Base-by-base conservation (phyloP, 345 rosid species). In the Camelina sativa region DNA sequence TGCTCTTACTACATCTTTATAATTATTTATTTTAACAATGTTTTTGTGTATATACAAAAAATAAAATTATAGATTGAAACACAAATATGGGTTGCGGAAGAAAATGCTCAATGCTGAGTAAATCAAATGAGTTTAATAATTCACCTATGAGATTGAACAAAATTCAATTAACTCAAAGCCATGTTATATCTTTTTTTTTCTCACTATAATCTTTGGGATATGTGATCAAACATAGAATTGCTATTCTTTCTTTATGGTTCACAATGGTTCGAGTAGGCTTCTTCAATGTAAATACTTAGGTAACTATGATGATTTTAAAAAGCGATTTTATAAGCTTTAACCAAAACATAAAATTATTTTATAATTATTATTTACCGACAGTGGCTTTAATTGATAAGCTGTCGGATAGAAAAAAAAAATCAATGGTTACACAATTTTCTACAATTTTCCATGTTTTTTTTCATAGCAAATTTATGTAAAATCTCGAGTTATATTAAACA, bases 51-150 rank as follows among this genome's bases (percentile, higher is more conserved):
- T 17, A 34, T 7, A 34, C 1, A 8, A 34, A 34, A 34, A 7
- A 34, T 1, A 34, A 17, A 55, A 11, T 16, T 13, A 15, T 57
- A 56, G 7, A 15, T 12, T 35, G 37, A 2, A 13, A 41, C 1
- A 68, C 9, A 35, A 28, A 37, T 38, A 19, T 19, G 44, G 46
- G 46, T 43, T 17, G 47, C 32, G 8, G 64, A 19, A 30, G 30
- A 44, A 40, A 55, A 13, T 55, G 63, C 25, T 13, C 8, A 25
- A 25, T 55, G 65, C 43, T 56, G 55, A 56, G 56, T 57, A 28
- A 41, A 57, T 22, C 59, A 71, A 71, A 22, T 20, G 47, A 5
- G 23, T 4, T 71, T 71, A 59, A 71, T 47, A 37, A 71, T 59
- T 56, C 8, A 8, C 1, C 15, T 44, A 6, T 32, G n/a, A 30